Evolutionary conservation across 2,329 filamentous ascomycete species (phyloP).

Genomic region (Macrophomina pseudophaseolina): DNA sequence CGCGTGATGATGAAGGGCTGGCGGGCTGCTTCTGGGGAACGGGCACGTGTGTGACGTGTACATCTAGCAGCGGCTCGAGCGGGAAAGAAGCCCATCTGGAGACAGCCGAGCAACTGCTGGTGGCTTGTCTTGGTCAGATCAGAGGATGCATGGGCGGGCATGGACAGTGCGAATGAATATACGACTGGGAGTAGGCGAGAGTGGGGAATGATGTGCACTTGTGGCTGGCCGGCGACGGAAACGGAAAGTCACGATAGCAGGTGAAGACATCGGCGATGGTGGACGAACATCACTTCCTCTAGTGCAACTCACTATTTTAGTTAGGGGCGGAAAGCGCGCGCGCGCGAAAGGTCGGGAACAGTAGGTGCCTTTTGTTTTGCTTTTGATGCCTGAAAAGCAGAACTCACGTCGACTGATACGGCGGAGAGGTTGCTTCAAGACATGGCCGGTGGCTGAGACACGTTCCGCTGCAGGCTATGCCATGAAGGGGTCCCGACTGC

Average conservation of each 20-base stretch:
- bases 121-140: constrained; percentile 22
- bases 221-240: constrained; percentile 14
- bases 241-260: constrained; percentile 26
- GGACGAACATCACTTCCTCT: not conserved
- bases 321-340: not conserved
- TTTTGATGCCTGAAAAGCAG: constrained; percentile 4
- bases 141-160: constrained; percentile 15
- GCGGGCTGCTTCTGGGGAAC: not conserved
- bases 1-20: not conserved
- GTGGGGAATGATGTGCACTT: constrained; percentile 20
- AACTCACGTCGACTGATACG: not conserved
- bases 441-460: constrained; percentile 24
- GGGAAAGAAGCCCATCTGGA: not conserved
- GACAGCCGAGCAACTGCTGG: constrained; percentile 10
- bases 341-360: not conserved
- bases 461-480: constrained; percentile 22
- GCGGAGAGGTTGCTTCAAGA: constrained; percentile 17
- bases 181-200: constrained; percentile 21
- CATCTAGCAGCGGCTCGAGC: constrained; percentile 12
- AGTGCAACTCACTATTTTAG: not conserved
- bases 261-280: constrained; percentile 5
- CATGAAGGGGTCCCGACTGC: constrained; percentile 2
- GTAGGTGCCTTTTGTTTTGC: constrained; percentile 15
- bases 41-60: constrained; percentile 25
- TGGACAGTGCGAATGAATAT: constrained; percentile 24